Conservation (phyloP, 441 rosid genomes). For the Mallotus japonicus region DNA sequence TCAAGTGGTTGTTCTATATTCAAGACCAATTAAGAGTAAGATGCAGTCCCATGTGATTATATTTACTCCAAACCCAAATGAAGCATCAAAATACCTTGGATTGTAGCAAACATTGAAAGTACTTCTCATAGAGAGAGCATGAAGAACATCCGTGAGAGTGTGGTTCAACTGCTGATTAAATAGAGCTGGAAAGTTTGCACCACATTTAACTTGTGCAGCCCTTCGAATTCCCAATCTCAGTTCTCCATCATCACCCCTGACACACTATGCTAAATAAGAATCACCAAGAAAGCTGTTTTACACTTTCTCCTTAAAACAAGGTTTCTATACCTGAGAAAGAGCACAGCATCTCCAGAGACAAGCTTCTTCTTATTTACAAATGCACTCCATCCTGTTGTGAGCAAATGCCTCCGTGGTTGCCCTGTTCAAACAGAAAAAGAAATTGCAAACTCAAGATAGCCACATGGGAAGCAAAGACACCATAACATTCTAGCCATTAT, state of each 20-base stretch:
- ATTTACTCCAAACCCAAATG: neutral
- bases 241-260: constrained; percentile 90
- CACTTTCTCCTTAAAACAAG: neutral
- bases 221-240: constrained; percentile 86
- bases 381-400: constrained; percentile 98
- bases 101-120: constrained; percentile 78
- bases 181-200: constrained; percentile 44
- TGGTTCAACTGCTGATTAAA: constrained; percentile 52
- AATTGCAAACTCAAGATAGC: constrained; percentile 6
- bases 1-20: neutral
- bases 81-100: constrained; percentile 58
- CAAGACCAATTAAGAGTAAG: neutral
- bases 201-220: constrained; percentile 69
- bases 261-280: constrained; percentile 16
- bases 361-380: constrained; percentile 97
- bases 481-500: constrained; percentile 1
- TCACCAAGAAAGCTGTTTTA: neutral
- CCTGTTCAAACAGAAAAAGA: constrained; percentile 44
- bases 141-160: constrained; percentile 58
- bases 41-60: neutral
- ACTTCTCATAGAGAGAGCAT: constrained; percentile 53
- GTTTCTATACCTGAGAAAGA: constrained; percentile 74
- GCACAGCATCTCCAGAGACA: constrained; percentile 96
- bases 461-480: neutral
- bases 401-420: constrained; percentile 96